These are phyloP conservation scores for Didymella pomorum DNA, from an alignment of 2,329 filamentous ascomycete genomes.

Conservation along the genomic window DNA sequence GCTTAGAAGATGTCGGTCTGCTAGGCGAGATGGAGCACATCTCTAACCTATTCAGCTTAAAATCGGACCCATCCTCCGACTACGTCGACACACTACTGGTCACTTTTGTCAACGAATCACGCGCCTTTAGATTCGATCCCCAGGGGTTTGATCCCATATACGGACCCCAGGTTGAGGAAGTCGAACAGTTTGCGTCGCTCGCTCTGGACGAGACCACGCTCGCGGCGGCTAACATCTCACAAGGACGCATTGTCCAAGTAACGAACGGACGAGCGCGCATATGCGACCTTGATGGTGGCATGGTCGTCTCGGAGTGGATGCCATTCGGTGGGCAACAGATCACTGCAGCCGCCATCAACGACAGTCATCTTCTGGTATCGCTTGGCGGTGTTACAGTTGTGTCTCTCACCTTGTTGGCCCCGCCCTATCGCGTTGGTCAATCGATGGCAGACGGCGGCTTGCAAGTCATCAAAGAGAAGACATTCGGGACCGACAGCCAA, in stretches of 20 bases:
- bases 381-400: slow-evolving; percentile 77
- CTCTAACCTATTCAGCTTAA: slow-evolving; percentile 75
- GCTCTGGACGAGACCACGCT: slow-evolving; percentile 75
- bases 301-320: slow-evolving; percentile 67
- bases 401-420: slow-evolving; percentile 66
- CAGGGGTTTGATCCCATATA: slow-evolving; percentile 58
- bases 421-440: slow-evolving; percentile 8
- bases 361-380: slow-evolving; percentile 74
- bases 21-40: slow-evolving; percentile 80
- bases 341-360: slow-evolving; percentile 79
- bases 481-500: slow-evolving; percentile 73
- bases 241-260: slow-evolving; percentile 75
- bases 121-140: slow-evolving; percentile 77
- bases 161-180: slow-evolving; percentile 75
- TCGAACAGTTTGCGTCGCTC: slow-evolving; percentile 78
- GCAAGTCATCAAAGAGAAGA: slow-evolving; percentile 64
- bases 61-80: slow-evolving; percentile 57
- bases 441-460: slow-evolving; percentile 58
- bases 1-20: slow-evolving; percentile 84
- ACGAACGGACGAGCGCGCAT: slow-evolving; percentile 71
- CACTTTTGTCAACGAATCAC: slow-evolving; percentile 83
- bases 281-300: slow-evolving; percentile 64
- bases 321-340: slow-evolving; percentile 64
- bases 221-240: slow-evolving; percentile 70
- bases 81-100: slow-evolving; percentile 76